These are phyloP conservation scores for Cryphonectria radicalis DNA, from an alignment of 2,329 filamentous ascomycete species.

Conservation along the genomic window DNA sequence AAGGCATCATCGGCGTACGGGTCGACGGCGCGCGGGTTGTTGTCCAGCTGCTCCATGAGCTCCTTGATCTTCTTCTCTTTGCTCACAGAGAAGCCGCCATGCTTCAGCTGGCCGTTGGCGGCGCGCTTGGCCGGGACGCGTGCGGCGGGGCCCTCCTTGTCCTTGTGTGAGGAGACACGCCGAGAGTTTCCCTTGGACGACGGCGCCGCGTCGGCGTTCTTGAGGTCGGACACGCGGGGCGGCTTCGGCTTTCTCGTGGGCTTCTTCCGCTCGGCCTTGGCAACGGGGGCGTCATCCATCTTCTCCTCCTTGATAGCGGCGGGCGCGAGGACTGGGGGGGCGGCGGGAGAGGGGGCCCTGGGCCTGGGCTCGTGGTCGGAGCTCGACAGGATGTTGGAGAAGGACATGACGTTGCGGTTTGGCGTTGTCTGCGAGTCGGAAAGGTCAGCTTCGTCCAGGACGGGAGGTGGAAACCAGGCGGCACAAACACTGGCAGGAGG, in stretches of 20 bases:
- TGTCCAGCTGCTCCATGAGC: constrained; percentile 56
- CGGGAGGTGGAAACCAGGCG: background rate
- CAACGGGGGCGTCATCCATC: constrained; percentile 27
- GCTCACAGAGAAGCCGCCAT: constrained; percentile 53
- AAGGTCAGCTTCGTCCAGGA: constrained; percentile 7
- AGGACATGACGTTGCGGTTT: constrained; percentile 83
- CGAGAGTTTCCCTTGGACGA: constrained; percentile 52
- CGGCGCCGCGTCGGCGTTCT: constrained; percentile 49
- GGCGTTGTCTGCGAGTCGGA: constrained; percentile 63
- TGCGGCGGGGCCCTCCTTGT: constrained; percentile 47
- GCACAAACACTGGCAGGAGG: constrained; percentile 44
- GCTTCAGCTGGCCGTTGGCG: constrained; percentile 62
- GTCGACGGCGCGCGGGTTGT: constrained; percentile 44
- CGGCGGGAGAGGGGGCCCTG: constrained; percentile 36
- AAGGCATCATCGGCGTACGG: constrained; percentile 49
- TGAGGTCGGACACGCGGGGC: constrained; percentile 56
- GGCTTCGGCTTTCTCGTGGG: constrained; percentile 48
- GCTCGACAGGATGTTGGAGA: constrained; percentile 90
- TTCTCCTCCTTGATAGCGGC: constrained; percentile 30
- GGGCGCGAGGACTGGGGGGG: constrained; percentile 13
- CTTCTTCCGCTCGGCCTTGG: constrained; percentile 41
- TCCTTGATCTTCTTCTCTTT: constrained; percentile 73
- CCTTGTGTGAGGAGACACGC: constrained; percentile 50
- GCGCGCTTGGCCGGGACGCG: constrained; percentile 61
- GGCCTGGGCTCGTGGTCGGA: constrained; percentile 67